Evolutionary conservation across 164 flowering plant genomes (phyloP).

Genomic region (Tinospora cordifolia): DNA sequence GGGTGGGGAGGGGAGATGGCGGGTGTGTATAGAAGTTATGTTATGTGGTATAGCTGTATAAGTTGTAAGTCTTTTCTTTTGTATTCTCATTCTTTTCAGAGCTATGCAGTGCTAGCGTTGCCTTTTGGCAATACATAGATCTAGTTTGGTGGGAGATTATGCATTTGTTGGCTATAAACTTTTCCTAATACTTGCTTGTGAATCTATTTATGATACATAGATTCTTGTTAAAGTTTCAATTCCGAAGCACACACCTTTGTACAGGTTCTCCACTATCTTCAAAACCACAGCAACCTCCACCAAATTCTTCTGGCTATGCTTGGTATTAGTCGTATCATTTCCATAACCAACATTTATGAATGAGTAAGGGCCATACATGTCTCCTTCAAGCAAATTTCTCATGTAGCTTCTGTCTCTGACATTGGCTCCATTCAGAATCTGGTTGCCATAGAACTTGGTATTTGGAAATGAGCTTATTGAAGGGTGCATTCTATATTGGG

Average conservation of each 20-base stretch:
- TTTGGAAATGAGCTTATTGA: constrained; percentile 33
- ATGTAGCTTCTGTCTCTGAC: constrained; percentile 11
- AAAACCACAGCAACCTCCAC: constrained; percentile 33
- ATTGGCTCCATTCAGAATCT: constrained; percentile 21
- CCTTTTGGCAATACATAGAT: not conserved
- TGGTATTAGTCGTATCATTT: constrained; percentile 13
- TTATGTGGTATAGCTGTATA: too few relatives aligned
- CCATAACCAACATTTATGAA: constrained; percentile 23
- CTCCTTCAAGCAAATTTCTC: constrained; percentile 14
- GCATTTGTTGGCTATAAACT: not conserved
- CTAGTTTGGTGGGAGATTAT: not conserved
- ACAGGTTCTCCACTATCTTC: constrained; percentile 21
- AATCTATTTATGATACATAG: too few relatives aligned
- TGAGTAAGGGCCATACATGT: constrained; percentile 26
- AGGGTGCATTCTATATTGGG: constrained; percentile 39
- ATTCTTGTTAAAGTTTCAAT: not conserved
- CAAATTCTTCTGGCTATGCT: constrained; percentile 25
- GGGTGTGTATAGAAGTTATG: too few relatives aligned
- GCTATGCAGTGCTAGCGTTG: too few relatives aligned
- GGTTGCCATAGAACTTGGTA: constrained; percentile 14
- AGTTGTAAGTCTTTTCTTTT: too few relatives aligned
- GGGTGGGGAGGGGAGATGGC: too few relatives aligned
- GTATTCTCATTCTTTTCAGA: too few relatives aligned
- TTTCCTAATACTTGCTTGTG: not conserved
- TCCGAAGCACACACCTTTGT: constrained; percentile 24